phyloP scores from a whole-genome alignment of 2,329 filamentous ascomycete species.

The Trichophyton verrucosum region DNA sequence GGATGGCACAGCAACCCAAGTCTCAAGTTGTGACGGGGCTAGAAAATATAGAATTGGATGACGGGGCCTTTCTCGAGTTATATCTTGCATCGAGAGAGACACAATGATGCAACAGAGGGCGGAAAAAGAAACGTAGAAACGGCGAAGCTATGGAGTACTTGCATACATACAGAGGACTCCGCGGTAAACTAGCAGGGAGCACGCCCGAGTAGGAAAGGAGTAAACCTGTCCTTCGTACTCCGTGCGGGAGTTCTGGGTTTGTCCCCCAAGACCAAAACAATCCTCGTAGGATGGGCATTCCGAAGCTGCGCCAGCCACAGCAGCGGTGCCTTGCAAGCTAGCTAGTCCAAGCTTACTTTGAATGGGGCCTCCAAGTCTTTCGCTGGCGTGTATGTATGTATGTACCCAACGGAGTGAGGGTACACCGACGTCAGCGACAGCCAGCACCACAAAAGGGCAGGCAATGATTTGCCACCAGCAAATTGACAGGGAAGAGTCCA shows the following conservation, averaged over 20 bases:
- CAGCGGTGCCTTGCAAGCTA: not conserved
- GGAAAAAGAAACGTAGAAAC: constrained; percentile 1
- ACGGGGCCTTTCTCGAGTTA: not conserved
- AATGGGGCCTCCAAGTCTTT: not conserved
- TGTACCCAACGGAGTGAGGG: not conserved
- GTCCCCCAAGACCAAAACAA: not conserved
- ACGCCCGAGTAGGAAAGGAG: not conserved
- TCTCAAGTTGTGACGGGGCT: not conserved
- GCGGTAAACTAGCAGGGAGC: not conserved
- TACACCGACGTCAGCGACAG: not conserved
- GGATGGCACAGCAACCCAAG: not conserved
- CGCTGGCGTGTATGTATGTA: not conserved
- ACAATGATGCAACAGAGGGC: not conserved
- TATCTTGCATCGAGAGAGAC: constrained; percentile 2
- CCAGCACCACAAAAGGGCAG: not conserved
- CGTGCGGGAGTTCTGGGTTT: not conserved
- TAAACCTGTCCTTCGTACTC: not conserved
- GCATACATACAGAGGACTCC: not conserved
- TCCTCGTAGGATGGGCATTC: not conserved
- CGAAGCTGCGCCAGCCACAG: not conserved
- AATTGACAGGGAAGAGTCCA: not conserved
- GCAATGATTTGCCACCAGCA: not conserved
- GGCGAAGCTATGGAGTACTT: constrained; percentile 1
- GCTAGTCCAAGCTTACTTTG: not conserved
- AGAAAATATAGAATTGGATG: not conserved